Evolutionary conservation across 331 rosid genomes (phyloP), one percentile per base, ranked within the genome.

Genomic region (Ulmus americana): DNA sequence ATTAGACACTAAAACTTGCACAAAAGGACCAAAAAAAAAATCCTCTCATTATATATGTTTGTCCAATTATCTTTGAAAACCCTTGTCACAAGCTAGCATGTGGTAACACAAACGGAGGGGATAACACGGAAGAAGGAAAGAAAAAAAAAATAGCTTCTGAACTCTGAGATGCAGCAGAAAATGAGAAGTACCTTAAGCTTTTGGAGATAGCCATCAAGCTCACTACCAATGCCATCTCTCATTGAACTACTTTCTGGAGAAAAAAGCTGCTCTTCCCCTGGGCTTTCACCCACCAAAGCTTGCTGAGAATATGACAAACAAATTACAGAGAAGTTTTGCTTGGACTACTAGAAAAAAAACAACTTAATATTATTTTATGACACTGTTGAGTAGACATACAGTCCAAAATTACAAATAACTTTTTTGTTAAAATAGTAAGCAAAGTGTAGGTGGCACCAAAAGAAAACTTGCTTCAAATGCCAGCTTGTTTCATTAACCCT

Each of bases 281-380:
- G 72, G 68, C 74, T 84, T 76, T 90, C 95, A 15, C 95, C 95
- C 76, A 87, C 97, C 75, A 90, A 85, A 70, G 97, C 92, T 85
- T 87, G 88, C 97, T 90, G 81, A 76, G 64, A 80, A 73, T 66
- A 70, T 52, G 49, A 75, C 40, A 73, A 57, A 47, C 7, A 72
- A 45, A 45, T 45, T 11, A 54, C 39, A 20, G 11, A 54, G 4
- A 8, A 54, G 40, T 40, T 6, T 14, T 16, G 10, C 53, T 1
- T 15, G 1, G 18, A 10, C 39, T 8, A 14, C 16, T 9, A 41
- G 3, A 64, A 8, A 44, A 5, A 46, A 2, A 59, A 10, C 5
- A 4, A 39, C 64, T 43, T 1, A 39, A 6, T 59, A 13, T 8
- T 7, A 59, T 10, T 14, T 4, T 7, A 61, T 40, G 3, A 20